These are phyloP conservation scores for Domatiomyces globalis DNA, from an alignment of 2,329 filamentous ascomycete genomes.

Conservation along the genomic window DNA sequence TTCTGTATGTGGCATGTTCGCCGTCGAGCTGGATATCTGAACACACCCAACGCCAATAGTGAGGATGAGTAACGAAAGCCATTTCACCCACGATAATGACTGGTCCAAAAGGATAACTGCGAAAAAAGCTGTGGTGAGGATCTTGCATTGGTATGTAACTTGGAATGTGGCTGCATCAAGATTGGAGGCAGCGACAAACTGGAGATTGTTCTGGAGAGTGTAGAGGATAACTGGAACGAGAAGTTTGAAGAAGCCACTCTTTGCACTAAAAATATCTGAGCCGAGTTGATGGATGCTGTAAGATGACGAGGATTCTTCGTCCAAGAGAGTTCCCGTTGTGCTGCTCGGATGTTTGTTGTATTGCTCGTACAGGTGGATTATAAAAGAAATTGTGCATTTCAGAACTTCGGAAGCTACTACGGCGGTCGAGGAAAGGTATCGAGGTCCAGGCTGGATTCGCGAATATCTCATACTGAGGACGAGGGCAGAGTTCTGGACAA, in stretches of 20 bases:
- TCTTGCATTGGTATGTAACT: conserved; percentile 86
- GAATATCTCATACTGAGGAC: conserved; percentile 60
- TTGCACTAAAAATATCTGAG: conserved; percentile 67
- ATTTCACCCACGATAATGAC: conserved; percentile 56
- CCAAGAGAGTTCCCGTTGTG: conserved; percentile 3
- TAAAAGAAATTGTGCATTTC: conserved; percentile 73
- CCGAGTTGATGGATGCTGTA: conserved; percentile 68
- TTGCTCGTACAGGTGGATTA: conserved; percentile 66
- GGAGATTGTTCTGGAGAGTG: conserved; percentile 77
- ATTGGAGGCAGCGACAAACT: conserved; percentile 83
- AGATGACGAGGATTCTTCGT: conserved; percentile 17
- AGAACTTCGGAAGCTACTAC: conserved; percentile 88
- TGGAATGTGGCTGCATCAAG: conserved; percentile 86
- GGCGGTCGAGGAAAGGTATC: conserved; percentile 85
- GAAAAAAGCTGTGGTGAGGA: conserved; percentile 78
- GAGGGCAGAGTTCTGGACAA: conserved; percentile 15
- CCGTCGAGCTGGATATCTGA: conserved; percentile 54
- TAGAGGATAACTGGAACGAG: conserved; percentile 78
- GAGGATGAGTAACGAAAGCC: conserved; percentile 67
- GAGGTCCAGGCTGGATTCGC: conserved; percentile 77
- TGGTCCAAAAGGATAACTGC: conserved; percentile 64
- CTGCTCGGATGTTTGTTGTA: conserved; percentile 4
- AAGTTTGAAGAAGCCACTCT: conserved; percentile 67
- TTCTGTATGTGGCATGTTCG: conserved; percentile 44
- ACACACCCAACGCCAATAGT: conserved; percentile 72